Percentiles rank a stretch among this genome's conserved stretches.
Conservation (phyloP, 345 rosid species). For the Kandelia obovata region DNA sequence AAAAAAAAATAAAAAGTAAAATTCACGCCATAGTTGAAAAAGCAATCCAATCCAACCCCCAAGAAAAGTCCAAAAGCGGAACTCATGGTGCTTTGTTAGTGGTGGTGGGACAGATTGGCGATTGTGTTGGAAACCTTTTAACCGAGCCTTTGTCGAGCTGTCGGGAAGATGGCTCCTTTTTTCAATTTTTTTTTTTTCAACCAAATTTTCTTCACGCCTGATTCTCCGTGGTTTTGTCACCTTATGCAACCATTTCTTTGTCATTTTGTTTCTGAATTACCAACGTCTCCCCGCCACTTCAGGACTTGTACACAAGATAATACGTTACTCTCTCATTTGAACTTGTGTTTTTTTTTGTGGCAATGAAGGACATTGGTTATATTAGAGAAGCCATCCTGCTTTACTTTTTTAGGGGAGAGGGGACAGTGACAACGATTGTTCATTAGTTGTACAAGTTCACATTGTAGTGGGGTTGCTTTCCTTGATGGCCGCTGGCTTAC, state of each 20-base stretch:
- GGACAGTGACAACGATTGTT: slow-evolving; percentile 20
- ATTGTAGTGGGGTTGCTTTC: no score
- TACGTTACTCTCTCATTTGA: not conserved
- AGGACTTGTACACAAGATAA: slow-evolving; percentile 1
- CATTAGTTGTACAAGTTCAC: not conserved
- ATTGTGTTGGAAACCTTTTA: slow-evolving; percentile 50
- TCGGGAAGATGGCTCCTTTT: slow-evolving; percentile 38
- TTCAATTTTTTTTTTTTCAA: slow-evolving; percentile 7
- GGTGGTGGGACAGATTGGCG: slow-evolving; percentile 55
- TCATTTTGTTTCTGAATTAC: slow-evolving; percentile 20
- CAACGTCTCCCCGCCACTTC: slow-evolving; percentile 18
- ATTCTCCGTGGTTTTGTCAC: slow-evolving; percentile 63
- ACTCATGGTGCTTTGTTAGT: slow-evolving; percentile 51
- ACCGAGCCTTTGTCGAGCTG: slow-evolving; percentile 41
- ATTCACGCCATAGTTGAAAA: slow-evolving; percentile 62
- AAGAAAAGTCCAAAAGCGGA: slow-evolving; percentile 59
- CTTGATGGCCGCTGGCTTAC: not conserved
- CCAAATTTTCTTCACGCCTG: slow-evolving; percentile 42
- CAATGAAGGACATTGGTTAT: not conserved
- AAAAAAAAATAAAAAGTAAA: slow-evolving; percentile 26
- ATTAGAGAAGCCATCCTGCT: slow-evolving; percentile 1
- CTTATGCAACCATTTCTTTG: slow-evolving; percentile 26
- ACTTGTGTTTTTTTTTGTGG: no score
- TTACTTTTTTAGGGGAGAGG: slow-evolving; percentile 20
- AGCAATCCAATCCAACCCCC: slow-evolving; percentile 31